These are phyloP conservation scores for Starmerella potacharoeniae DNA, from an alignment of 805 yeast species.

Conservation along the genomic window DNA sequence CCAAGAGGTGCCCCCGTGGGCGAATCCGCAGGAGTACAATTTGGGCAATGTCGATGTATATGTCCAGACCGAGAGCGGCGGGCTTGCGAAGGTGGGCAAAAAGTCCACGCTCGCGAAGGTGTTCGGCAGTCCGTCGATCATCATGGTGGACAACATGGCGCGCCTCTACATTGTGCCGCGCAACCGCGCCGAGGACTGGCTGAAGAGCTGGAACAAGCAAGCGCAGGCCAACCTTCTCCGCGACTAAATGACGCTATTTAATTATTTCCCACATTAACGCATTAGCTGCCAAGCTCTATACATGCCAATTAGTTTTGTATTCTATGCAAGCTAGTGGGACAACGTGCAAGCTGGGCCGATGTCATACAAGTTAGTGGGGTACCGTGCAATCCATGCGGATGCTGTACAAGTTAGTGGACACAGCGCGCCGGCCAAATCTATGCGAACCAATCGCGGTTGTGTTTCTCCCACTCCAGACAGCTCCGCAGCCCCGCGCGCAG, in stretches of 20 bases:
- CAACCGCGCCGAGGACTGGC: conserved; percentile 51
- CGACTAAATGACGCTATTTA: background rate
- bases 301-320: background rate
- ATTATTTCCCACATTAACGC: too few species aligned
- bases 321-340: background rate
- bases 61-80: conserved; percentile 76
- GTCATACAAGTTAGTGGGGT: background rate
- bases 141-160: conserved; percentile 63
- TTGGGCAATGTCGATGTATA: conserved; percentile 54
- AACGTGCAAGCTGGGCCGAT: too few species aligned
- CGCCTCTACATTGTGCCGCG: conserved; percentile 74
- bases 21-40: conserved; percentile 45
- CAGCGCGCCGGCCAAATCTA: background rate
- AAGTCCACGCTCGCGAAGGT: conserved; percentile 56
- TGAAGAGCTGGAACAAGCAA: conserved; percentile 30
- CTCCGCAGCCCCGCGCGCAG: conserved; percentile 26
- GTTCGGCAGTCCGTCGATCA: conserved; percentile 57
- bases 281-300: too few species aligned
- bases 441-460: conserved; percentile 12
- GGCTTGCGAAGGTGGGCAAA: conserved; percentile 74
- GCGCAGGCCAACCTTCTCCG: conserved; percentile 15
- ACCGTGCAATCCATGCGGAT: too few species aligned
- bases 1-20: conserved; percentile 57
- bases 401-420: too few species aligned
- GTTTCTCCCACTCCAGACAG: conserved; percentile 29